These are phyloP conservation scores for Labyrinthula sp. DNA, from an alignment of 352 stramenopile species.

Conservation along the genomic window DNA sequence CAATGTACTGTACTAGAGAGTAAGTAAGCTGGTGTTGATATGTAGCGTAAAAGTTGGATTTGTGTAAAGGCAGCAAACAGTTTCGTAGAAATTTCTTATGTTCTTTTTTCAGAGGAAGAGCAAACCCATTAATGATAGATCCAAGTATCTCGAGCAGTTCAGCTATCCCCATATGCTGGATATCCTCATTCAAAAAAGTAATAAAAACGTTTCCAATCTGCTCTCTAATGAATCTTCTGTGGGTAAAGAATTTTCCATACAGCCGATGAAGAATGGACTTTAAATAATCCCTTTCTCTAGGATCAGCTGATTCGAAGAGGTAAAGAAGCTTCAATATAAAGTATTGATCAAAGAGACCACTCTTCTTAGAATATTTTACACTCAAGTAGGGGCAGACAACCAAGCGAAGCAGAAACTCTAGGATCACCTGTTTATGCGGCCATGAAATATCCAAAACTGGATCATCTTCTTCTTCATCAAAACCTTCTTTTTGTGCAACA, in stretches of 20 bases:
- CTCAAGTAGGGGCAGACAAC: slow-evolving; percentile 90
- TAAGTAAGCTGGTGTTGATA: slow-evolving; percentile 97
- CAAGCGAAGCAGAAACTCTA: slow-evolving; percentile 94
- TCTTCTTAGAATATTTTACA: slow-evolving; percentile 89
- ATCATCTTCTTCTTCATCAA: slow-evolving; percentile 93
- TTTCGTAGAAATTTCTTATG: slow-evolving; percentile 79
- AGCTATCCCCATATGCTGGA: slow-evolving; percentile 69
- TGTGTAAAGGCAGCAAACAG: slow-evolving; percentile 87
- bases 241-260: slow-evolving; percentile 97
- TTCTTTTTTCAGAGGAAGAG: slow-evolving; percentile 90
- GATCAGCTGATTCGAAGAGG: slow-evolving; percentile 83
- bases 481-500: slow-evolving; percentile 76
- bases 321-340: slow-evolving; percentile 84
- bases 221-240: slow-evolving; percentile 88
- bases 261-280: slow-evolving; percentile 97
- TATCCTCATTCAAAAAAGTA: slow-evolving; percentile 86
- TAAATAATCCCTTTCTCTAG: slow-evolving; percentile 88
- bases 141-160: slow-evolving; percentile 93
- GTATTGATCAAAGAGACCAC: slow-evolving; percentile 69
- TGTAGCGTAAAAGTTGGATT: slow-evolving; percentile 79
- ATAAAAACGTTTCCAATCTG: slow-evolving; percentile 94
- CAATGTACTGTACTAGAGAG: slow-evolving; percentile 96
- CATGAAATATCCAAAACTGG: slow-evolving; percentile 81
- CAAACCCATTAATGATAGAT: slow-evolving; percentile 97
- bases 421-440: slow-evolving; percentile 89